Evolutionary conservation across 2,329 filamentous ascomycete species (phyloP), one percentile per base, ranked within the genome.

Genomic region (Aspergillus costaricaensis): DNA sequence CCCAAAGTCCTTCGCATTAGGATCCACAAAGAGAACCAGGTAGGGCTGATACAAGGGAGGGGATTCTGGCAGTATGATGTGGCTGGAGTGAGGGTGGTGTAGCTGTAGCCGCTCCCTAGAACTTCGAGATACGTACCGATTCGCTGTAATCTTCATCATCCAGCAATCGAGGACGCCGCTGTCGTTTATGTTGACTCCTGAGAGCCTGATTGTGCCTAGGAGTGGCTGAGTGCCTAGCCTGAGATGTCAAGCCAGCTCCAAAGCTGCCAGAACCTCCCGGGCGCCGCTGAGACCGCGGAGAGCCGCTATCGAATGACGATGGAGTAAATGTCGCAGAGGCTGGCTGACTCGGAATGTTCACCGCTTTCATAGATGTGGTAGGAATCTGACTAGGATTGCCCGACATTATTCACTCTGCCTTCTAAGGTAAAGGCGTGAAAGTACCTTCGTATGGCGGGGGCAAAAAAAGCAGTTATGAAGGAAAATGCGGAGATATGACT

Each of bases 111-210:
- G 47, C 55, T 49, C 25, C 44, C 23, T 49, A 15, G 23, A 36
- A 15, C 10, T 50, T 27, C n/a, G n/a, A n/a, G 56, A 57, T 47
- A 83, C 86, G 76, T 80, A 93, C 85, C 68, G 85, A 83, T 81
- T 97, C 92, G 66, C 88, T 92, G 85, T 96, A 88, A 70, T 86
- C 87, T 85, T 96, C 92, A 80, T 96, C 92, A 80, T 93, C 88
- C 74, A 89, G 85, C 67, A 89, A 81, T 59, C 85, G 82, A 51
- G 92, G 90, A 72, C 88, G 88, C 70, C 88, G 89, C 72, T 92
- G 90, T 65, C 86, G 87, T 74, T 91, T 92, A 79, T 97, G 92
- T 76, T 95, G 92, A 74, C 89, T 93, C 76, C 89, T 90, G 56
- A 85, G 82, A 48, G 81, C 82, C 79, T 98, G 94, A 56, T 84